These are phyloP conservation scores for Fusarium sp. DNA, from an alignment of 2,329 filamentous ascomycete genomes.

Conservation along the genomic window DNA sequence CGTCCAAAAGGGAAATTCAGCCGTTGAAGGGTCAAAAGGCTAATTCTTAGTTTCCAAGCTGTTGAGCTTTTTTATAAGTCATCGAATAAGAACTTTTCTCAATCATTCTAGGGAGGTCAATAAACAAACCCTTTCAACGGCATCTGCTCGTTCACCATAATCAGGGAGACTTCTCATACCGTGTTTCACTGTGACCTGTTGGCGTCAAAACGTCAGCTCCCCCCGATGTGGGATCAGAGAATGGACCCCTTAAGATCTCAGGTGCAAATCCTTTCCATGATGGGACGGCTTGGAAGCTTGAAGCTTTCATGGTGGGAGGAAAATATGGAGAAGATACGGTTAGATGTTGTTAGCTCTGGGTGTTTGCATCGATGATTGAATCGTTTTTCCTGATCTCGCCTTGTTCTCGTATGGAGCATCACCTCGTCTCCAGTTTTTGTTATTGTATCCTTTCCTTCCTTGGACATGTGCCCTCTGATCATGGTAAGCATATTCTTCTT, in stretches of 20 bases:
- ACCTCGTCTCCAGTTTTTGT: constrained; percentile 24
- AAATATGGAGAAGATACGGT: constrained; percentile 34
- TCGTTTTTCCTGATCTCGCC: background rate
- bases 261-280: constrained; percentile 43
- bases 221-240: constrained; percentile 30
- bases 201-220: constrained; percentile 21
- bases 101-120: background rate
- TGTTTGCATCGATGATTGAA: constrained; percentile 19
- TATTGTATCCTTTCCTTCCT: constrained; percentile 23
- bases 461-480: constrained; percentile 19
- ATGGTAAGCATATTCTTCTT: constrained; percentile 16
- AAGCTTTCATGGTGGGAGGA: constrained; percentile 33
- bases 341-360: constrained; percentile 17
- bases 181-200: constrained; percentile 20
- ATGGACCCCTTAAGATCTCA: constrained; percentile 36
- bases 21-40: constrained; percentile 29
- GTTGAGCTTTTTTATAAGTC: constrained; percentile 2
- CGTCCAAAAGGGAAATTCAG: constrained; percentile 21
- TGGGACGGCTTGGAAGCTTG: constrained; percentile 18
- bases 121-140: background rate
- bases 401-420: constrained; percentile 27
- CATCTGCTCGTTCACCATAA: background rate
- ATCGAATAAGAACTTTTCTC: constrained; percentile 22
- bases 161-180: constrained; percentile 11
- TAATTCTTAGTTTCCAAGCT: constrained; percentile 20